Percentiles rank a stretch among this genome's conserved stretches.
These are phyloP conservation scores for Pythium pectinolyticum DNA, from an alignment of 352 stramenopile genomes.

Conservation along the genomic window DNA sequence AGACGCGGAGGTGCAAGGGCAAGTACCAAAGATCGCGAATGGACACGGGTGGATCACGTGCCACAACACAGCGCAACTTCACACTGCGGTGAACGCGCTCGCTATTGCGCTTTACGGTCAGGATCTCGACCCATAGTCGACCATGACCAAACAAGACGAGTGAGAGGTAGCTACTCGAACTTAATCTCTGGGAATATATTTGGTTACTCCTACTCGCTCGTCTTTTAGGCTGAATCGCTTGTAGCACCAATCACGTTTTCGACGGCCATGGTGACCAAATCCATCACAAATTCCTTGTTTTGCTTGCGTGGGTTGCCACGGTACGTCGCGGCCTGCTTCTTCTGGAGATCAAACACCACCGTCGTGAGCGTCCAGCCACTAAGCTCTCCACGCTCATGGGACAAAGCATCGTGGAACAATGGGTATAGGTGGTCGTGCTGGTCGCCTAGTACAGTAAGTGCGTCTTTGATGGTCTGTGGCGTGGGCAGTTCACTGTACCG, in stretches of 20 bases:
- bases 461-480: conserved; percentile 42
- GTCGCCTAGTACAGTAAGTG: conserved; percentile 62
- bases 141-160: too few species aligned
- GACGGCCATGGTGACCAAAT: conserved; percentile 45
- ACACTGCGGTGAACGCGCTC: too few species aligned
- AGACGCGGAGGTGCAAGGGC: too few species aligned
- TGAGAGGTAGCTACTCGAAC: too few species aligned
- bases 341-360: conserved; percentile 57
- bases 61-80: too few species aligned
- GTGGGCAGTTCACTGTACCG: conserved; percentile 54
- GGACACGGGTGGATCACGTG: too few species aligned
- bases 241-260: conserved; percentile 10
- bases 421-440: conserved; percentile 58
- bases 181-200: too few species aligned
- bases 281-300: conserved; percentile 43
- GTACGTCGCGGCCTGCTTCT: conserved; percentile 48
- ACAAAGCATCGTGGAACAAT: conserved; percentile 64
- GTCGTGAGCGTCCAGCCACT: conserved; percentile 74
- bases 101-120: too few species aligned
- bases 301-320: conserved; percentile 40
- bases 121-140: too few species aligned
- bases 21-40: too few species aligned
- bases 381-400: conserved; percentile 55
- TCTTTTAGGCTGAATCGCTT: conserved; percentile 3
- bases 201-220: too few species aligned